Evolutionary conservation across 23 red algal species (phyloP).

Genomic region (Gracilariopsis chorda): DNA sequence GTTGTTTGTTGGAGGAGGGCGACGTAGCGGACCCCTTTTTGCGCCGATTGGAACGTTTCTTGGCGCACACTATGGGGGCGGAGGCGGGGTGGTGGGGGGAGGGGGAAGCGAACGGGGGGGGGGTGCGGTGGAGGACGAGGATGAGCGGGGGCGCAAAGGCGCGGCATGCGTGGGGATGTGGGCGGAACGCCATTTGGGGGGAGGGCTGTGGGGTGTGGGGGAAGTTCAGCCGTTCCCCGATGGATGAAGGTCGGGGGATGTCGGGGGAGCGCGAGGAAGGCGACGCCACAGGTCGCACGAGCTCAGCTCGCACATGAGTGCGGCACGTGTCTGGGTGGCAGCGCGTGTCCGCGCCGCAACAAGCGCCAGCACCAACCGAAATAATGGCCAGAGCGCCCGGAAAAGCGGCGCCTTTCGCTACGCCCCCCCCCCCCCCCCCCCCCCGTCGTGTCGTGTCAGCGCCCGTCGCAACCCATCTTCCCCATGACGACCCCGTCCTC

Average conservation of each 20-base stretch:
- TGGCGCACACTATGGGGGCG: background rate
- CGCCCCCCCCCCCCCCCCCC: background rate
- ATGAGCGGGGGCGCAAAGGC: background rate
- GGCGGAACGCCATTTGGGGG: background rate
- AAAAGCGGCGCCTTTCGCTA: too few species aligned
- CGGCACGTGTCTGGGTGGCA: too few species aligned
- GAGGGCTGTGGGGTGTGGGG: background rate
- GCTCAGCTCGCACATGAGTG: too few species aligned
- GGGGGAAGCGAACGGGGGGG: background rate
- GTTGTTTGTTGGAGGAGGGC: too few species aligned
- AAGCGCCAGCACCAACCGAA: too few species aligned
- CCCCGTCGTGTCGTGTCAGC: background rate
- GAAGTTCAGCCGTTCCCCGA: too few species aligned
- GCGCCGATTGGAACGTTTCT: background rate
- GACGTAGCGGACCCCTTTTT: background rate
- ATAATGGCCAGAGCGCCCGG: too few species aligned
- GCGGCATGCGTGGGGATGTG: background rate
- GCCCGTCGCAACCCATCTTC: background rate
- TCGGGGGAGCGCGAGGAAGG: too few species aligned
- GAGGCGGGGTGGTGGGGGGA: background rate
- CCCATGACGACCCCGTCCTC: background rate
- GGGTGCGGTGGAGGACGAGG: background rate
- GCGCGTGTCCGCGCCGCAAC: too few species aligned
- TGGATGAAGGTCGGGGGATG: too few species aligned
- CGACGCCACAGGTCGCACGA: too few species aligned